These are phyloP conservation scores for Cryptococcus sp. DNA, from an alignment of 1,284 basidiomycete genomes.

Conservation along the genomic window DNA sequence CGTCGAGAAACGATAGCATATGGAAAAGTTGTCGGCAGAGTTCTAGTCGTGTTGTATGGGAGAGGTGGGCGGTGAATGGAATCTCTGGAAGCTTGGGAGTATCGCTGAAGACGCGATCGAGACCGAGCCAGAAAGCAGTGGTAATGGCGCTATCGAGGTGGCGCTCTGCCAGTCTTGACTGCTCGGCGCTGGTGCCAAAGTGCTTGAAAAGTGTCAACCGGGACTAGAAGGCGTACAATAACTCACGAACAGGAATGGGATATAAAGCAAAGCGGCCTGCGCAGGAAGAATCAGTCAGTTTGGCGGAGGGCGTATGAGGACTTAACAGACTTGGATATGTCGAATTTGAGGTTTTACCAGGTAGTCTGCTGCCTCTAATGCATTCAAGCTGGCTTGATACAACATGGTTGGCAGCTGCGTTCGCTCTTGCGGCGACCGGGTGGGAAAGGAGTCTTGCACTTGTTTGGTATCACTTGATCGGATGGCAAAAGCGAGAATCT, in stretches of 20 bases:
- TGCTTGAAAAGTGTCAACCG: conserved; percentile 16
- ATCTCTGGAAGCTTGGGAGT: background rate
- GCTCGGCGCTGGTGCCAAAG: conserved; percentile 20
- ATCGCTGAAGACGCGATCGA: conserved; percentile 14
- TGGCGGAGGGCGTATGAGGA: background rate
- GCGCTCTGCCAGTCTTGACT: conserved; percentile 21
- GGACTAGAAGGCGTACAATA: background rate
- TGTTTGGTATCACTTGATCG: conserved; percentile 5
- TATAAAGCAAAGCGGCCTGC: conserved; percentile 20
- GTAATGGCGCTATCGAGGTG: conserved; percentile 25
- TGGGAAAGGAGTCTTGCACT: conserved; percentile 1
- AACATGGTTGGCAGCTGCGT: conserved; percentile 5
- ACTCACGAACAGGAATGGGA: conserved; percentile 25
- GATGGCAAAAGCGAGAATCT: conserved; percentile 21
- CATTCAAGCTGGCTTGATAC: conserved; percentile 16
- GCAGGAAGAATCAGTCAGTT: background rate
- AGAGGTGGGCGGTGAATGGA: background rate
- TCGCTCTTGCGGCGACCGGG: background rate
- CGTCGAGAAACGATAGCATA: conserved; percentile 21
- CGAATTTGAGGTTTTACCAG: conserved; percentile 21
- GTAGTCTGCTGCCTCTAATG: conserved; percentile 21
- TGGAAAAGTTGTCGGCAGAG: conserved; percentile 20
- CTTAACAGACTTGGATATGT: conserved; percentile 23
- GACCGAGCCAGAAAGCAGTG: conserved; percentile 24
- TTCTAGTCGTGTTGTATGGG: conserved; percentile 13